Conservation (phyloP, 2,329 filamentous ascomycete genomes). For the Sclerotinia minor region DNA sequence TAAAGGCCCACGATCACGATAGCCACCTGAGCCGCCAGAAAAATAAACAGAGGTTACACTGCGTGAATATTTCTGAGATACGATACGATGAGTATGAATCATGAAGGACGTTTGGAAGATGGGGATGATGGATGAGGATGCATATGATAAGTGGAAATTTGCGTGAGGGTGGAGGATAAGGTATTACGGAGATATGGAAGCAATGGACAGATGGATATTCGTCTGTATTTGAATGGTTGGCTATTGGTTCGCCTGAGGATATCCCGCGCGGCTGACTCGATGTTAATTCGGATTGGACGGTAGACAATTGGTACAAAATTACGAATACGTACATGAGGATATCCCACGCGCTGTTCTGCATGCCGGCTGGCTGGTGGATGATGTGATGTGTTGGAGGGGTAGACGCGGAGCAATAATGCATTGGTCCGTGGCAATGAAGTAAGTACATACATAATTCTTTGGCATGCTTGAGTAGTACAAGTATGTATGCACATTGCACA, state of each 20-base stretch:
- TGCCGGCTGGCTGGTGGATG: not conserved
- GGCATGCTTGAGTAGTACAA: not conserved
- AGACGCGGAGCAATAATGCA: slow-evolving; percentile 19
- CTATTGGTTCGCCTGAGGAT: not conserved
- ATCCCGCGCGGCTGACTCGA: not conserved
- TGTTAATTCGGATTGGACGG: not conserved
- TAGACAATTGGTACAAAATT: not conserved
- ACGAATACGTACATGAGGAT: not conserved
- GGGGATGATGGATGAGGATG: not conserved
- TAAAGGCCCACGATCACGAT: not conserved
- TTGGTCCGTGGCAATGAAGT: not conserved
- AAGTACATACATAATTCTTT: not conserved
- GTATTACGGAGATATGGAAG: not conserved
- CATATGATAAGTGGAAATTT: not conserved
- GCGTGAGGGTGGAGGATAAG: slow-evolving; percentile 4
- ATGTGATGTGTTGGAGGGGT: slow-evolving; percentile 4
- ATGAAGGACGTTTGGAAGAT: not conserved
- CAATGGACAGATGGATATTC: not conserved
- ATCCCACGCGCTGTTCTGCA: not conserved
- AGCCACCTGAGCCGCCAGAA: not conserved
- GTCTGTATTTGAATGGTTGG: not conserved
- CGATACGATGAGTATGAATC: not conserved
- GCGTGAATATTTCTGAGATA: not conserved
- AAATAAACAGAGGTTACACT: not conserved
- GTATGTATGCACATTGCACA: too few relatives aligned